Conservation (phyloP, 768 basidiomycete genomes). For the Leccinum uliginosum region DNA sequence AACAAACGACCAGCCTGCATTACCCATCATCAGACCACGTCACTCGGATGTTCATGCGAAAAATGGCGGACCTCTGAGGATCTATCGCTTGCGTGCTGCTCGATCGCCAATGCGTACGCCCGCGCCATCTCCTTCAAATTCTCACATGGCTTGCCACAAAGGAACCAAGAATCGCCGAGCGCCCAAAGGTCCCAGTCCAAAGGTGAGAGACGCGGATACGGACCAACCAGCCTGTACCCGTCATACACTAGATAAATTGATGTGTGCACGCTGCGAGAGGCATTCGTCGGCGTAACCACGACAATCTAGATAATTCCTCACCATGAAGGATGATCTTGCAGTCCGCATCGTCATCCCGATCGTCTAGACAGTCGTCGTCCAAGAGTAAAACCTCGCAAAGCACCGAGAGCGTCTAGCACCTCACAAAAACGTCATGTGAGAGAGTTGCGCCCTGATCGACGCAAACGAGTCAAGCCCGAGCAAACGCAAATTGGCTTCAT, state of each 20-base stretch:
- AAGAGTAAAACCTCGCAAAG: too few species aligned
- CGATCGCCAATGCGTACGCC: constrained; percentile 43
- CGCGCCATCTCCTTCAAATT: constrained; percentile 49
- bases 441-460: constrained; percentile 55
- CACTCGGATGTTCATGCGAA: too few species aligned
- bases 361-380: too few species aligned
- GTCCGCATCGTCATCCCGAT: too few species aligned
- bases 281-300: too few species aligned
- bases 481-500: constrained; percentile 42
- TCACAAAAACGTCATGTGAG: constrained; percentile 41
- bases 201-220: constrained; percentile 43
- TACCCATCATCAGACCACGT: too few species aligned
- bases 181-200: constrained; percentile 57
- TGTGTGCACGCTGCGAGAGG: constrained; percentile 4
- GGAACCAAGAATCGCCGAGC: constrained; percentile 53
- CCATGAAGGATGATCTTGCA: too few species aligned
- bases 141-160: constrained; percentile 42
- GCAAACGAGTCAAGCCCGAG: constrained; percentile 64
- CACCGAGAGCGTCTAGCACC: constrained; percentile 33
- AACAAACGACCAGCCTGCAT: too few species aligned
- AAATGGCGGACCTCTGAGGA: too few species aligned
- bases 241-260: constrained; percentile 70
- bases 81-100: constrained; percentile 4
- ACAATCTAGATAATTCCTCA: too few species aligned
- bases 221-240: constrained; percentile 58